These are phyloP conservation scores for Fistulifera pelliculosa DNA, from an alignment of 108 stramenopile species.

Conservation along the genomic window DNA sequence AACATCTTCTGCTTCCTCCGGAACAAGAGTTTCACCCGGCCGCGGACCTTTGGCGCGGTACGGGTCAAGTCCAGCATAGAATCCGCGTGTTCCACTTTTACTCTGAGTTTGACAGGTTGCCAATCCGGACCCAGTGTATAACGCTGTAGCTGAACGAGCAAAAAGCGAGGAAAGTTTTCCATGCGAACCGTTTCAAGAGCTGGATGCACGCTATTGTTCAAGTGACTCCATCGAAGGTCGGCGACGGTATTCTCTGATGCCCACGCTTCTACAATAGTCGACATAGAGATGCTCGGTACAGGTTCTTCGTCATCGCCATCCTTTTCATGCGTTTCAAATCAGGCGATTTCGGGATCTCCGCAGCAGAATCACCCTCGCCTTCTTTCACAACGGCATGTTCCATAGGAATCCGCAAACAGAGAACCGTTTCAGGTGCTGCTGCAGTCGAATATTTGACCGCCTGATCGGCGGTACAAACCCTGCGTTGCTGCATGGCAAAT, in stretches of 20 bases:
- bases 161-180: slow-evolving; percentile 89
- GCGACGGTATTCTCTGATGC: slow-evolving; percentile 53
- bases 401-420: slow-evolving; percentile 81
- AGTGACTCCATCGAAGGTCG: slow-evolving; percentile 72
- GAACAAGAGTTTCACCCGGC: slow-evolving; percentile 77
- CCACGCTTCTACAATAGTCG: slow-evolving; percentile 82
- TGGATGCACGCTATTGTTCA: slow-evolving; percentile 47
- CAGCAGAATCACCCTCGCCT: slow-evolving; percentile 18
- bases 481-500: slow-evolving; percentile 64
- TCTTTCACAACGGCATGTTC: slow-evolving; percentile 57
- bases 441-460: slow-evolving; percentile 67
- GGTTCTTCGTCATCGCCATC: slow-evolving; percentile 57
- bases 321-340: slow-evolving; percentile 34
- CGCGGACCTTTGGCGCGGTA: slow-evolving; percentile 68
- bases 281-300: slow-evolving; percentile 70
- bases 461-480: slow-evolving; percentile 64
- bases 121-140: slow-evolving; percentile 90
- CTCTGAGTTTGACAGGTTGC: slow-evolving; percentile 92
- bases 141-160: slow-evolving; percentile 88
- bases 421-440: slow-evolving; percentile 49
- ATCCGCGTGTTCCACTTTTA: slow-evolving; percentile 87
- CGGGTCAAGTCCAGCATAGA: slow-evolving; percentile 62
- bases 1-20: slow-evolving; percentile 43
- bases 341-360: slow-evolving; percentile 13
- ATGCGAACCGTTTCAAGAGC: slow-evolving; percentile 48